These are phyloP conservation scores for Paramyrothecium roridum DNA, from an alignment of 2,329 filamentous ascomycete species.

Conservation along the genomic window DNA sequence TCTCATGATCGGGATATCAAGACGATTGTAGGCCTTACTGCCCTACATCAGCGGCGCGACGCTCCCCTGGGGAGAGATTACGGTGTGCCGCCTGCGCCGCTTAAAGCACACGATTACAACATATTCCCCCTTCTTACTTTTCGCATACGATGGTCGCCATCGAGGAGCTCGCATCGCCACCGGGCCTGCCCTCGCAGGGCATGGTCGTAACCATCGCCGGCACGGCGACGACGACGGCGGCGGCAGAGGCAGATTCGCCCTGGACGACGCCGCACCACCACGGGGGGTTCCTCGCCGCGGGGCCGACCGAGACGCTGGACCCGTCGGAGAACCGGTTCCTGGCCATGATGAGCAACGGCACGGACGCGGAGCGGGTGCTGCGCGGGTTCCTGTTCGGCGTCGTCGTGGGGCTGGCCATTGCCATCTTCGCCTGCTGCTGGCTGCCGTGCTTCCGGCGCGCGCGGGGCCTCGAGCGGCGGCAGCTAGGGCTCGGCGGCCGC, in stretches of 20 bases:
- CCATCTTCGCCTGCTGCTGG: constrained; percentile 29
- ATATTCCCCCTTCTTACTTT: too few relatives aligned
- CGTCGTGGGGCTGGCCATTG: constrained; percentile 25
- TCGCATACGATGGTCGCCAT: too few relatives aligned
- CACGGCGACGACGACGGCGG: too few relatives aligned
- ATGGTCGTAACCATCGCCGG: too few relatives aligned
- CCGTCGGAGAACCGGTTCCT: constrained; percentile 11
- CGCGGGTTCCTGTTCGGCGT: constrained; percentile 30
- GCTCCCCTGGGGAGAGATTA: too few relatives aligned
- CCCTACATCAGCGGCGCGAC: too few relatives aligned
- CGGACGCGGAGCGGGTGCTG: constrained; percentile 26
- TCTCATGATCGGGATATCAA: too few relatives aligned
- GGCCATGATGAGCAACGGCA: constrained; percentile 22
- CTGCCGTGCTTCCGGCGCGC: not conserved
- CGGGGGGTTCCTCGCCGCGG: not conserved
- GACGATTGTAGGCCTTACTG: too few relatives aligned
- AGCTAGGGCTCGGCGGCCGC: not conserved
- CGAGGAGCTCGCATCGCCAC: too few relatives aligned
- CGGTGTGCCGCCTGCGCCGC: too few relatives aligned
- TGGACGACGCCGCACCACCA: not conserved
- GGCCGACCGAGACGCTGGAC: not conserved
- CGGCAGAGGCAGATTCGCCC: not conserved
- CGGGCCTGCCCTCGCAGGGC: too few relatives aligned
- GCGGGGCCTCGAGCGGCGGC: not conserved
- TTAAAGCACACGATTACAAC: too few relatives aligned